These are phyloP conservation scores for Clarireedia homoeocarpa DNA, from an alignment of 2,329 filamentous ascomycete species.

Conservation along the genomic window DNA sequence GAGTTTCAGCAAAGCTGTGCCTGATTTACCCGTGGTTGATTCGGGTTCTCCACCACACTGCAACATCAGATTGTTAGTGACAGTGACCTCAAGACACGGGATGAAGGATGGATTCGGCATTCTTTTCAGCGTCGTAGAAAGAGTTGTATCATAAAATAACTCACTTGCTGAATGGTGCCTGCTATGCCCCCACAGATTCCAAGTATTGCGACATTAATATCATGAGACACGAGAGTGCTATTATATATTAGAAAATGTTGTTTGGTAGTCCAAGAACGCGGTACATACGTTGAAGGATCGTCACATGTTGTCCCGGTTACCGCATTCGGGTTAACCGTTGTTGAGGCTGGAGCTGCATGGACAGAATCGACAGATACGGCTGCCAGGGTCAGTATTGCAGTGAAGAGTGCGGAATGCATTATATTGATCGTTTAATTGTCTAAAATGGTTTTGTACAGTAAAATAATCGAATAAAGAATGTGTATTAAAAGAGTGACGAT, in stretches of 20 bases:
- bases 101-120: too few species aligned
- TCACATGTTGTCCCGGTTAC: conserved; percentile 30
- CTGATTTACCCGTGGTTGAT: conserved; percentile 38
- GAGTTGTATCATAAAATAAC: not conserved
- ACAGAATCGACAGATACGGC: not conserved
- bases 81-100: not conserved
- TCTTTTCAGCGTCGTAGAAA: too few species aligned
- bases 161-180: conserved; percentile 31
- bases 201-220: conserved; percentile 41
- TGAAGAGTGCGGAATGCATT: not conserved
- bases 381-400: not conserved
- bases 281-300: conserved; percentile 24
- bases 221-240: conserved; percentile 30
- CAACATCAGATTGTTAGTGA: not conserved
- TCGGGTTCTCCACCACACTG: conserved; percentile 38
- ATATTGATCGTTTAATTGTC: not conserved
- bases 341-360: conserved; percentile 4
- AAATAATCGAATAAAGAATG: not conserved
- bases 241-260: conserved; percentile 1
- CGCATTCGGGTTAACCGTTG: conserved; percentile 24
- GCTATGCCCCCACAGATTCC: conserved; percentile 43
- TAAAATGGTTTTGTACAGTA: not conserved
- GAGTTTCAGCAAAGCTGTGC: conserved; percentile 42
- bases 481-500: not conserved
- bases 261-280: not conserved